Evolutionary conservation across 1,284 basidiomycete species (phyloP).

Genomic region (Flammula alnicola): DNA sequence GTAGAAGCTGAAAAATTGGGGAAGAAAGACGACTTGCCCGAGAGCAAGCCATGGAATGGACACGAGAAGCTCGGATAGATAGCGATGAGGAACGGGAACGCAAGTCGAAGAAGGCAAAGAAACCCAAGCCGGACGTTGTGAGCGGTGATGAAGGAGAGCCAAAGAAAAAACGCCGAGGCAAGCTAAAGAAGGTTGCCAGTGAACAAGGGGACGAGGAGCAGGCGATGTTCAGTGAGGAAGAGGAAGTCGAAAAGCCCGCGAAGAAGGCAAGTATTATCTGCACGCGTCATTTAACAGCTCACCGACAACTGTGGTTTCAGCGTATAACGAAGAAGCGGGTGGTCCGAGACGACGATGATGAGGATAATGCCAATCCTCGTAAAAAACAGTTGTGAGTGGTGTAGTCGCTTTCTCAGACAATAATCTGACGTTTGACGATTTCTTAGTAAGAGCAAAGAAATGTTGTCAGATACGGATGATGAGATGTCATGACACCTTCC

Average conservation of each 20-base stretch:
- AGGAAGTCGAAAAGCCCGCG: conserved; percentile 62
- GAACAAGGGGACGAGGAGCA: conserved; percentile 58
- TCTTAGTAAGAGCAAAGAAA: conserved; percentile 77
- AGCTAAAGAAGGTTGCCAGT: conserved; percentile 47
- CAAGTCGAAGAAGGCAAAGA: conserved; percentile 61
- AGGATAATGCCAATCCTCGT: conserved; percentile 58
- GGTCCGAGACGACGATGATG: conserved; percentile 77
- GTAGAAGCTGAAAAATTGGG: conserved; percentile 68
- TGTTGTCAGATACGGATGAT: conserved; percentile 79
- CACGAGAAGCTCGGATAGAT: conserved; percentile 64
- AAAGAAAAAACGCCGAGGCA: conserved; percentile 59
- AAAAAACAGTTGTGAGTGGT: conserved; percentile 76
- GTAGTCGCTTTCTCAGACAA: not conserved
- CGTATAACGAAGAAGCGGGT: conserved; percentile 69
- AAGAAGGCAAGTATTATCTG: conserved; percentile 57
- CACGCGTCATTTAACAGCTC: not conserved
- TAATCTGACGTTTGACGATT: conserved; percentile 6
- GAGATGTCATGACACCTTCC: conserved; percentile 50
- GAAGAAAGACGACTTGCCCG: conserved; percentile 75
- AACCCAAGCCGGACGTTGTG: conserved; percentile 54
- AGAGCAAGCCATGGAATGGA: conserved; percentile 83
- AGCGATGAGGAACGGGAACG: conserved; percentile 79
- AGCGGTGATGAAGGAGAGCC: conserved; percentile 65
- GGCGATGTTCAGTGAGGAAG: conserved; percentile 70
- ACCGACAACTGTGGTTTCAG: conserved; percentile 37